Evolutionary conservation across 352 stramenopile genomes (phyloP).

Genomic region (Pythium coloratum): DNA sequence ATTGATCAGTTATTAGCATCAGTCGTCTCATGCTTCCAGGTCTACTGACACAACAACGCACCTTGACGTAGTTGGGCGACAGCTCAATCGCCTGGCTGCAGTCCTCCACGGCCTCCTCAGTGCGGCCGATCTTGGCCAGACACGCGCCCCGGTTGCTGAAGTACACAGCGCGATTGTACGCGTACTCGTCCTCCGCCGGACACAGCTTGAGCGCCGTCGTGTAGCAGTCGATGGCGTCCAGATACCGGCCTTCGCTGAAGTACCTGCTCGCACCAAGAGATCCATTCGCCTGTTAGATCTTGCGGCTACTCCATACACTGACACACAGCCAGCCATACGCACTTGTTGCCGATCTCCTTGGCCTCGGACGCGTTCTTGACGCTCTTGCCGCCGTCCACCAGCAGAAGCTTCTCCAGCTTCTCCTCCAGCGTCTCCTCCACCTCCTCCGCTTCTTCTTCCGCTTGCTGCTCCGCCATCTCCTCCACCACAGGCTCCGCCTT

Average conservation of each 20-base stretch:
- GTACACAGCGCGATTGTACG: constrained; percentile 84
- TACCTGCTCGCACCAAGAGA: constrained; percentile 39
- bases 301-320: neutral
- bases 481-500: constrained; percentile 16
- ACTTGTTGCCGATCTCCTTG: constrained; percentile 88
- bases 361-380: constrained; percentile 71
- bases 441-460: constrained; percentile 27
- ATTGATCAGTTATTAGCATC: neutral
- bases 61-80: constrained; percentile 97
- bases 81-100: constrained; percentile 93
- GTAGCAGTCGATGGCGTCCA: constrained; percentile 88
- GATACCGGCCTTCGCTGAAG: constrained; percentile 63
- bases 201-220: constrained; percentile 80
- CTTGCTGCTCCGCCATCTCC: constrained; percentile 4
- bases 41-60: constrained; percentile 1
- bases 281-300: constrained; percentile 3
- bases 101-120: constrained; percentile 93
- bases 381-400: constrained; percentile 42
- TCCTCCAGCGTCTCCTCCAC: constrained; percentile 63
- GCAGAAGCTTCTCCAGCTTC: constrained; percentile 57
- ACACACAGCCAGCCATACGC: constrained; percentile 7
- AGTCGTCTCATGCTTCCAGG: neutral
- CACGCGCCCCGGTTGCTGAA: constrained; percentile 86
- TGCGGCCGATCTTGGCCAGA: constrained; percentile 60
- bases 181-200: constrained; percentile 68